phyloP scores from a whole-genome alignment of 2,329 filamentous ascomycete species.

The Xylariaceae sp. region DNA sequence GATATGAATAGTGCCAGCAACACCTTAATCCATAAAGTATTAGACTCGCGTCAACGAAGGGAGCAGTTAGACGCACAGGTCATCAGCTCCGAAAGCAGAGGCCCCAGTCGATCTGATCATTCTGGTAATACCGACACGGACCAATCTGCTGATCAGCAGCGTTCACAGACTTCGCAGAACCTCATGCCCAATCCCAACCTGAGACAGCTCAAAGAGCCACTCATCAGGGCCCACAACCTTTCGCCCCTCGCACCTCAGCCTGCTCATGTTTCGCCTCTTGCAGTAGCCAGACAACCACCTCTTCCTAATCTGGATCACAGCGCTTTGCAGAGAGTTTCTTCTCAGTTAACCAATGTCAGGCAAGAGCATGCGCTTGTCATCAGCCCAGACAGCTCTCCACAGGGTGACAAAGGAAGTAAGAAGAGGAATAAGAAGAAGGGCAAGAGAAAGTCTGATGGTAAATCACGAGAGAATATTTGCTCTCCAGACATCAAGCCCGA shows the following conservation, averaged over 20 bases:
- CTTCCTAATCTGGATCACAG: slow-evolving; percentile 29
- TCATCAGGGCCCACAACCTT: slow-evolving; percentile 70
- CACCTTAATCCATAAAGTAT: background rate
- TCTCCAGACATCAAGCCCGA: slow-evolving; percentile 61
- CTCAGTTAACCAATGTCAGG: slow-evolving; percentile 56
- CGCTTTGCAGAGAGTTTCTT: slow-evolving; percentile 40
- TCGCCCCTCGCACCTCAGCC: slow-evolving; percentile 73
- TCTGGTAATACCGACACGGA: slow-evolving; percentile 36
- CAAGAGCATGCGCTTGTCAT: slow-evolving; percentile 45
- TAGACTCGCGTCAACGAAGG: slow-evolving; percentile 8
- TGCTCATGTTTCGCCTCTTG: slow-evolving; percentile 61
- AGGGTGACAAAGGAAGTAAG: slow-evolving; percentile 44
- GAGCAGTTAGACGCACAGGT: slow-evolving; percentile 26
- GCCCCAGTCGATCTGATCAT: slow-evolving; percentile 41
- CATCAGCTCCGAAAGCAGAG: slow-evolving; percentile 38
- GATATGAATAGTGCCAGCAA: slow-evolving; percentile 9
- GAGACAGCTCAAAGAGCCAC: slow-evolving; percentile 50
- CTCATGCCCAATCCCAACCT: slow-evolving; percentile 37
- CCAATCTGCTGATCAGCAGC: slow-evolving; percentile 33
- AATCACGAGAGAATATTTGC: slow-evolving; percentile 43
- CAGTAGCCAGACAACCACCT: slow-evolving; percentile 39
- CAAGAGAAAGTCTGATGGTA: slow-evolving; percentile 48
- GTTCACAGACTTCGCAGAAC: slow-evolving; percentile 32
- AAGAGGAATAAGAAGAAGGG: slow-evolving; percentile 53
- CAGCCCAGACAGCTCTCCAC: slow-evolving; percentile 59